Evolutionary conservation across 345 rosid species (phyloP).

Genomic region (Barbarea vulgaris): DNA sequence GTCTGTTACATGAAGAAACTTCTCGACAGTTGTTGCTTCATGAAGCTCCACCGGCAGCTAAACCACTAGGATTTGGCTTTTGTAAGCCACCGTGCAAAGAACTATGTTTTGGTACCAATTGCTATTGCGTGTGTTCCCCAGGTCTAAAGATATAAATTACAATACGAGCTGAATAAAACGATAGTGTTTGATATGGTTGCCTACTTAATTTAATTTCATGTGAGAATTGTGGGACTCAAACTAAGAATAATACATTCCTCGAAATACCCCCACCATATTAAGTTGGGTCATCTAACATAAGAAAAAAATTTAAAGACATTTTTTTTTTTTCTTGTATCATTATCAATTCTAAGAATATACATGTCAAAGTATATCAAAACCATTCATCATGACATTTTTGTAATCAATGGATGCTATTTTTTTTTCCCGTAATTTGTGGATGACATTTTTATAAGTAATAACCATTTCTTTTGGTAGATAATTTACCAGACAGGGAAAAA

Average conservation of each 20-base stretch:
- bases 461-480: background rate
- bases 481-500: too few species aligned
- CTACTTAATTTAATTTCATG: background rate
- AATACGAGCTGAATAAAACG: background rate
- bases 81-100: constrained; percentile 21
- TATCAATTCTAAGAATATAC: background rate
- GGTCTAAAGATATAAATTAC: background rate
- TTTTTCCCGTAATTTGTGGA: background rate
- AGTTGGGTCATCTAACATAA: background rate
- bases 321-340: too few species aligned
- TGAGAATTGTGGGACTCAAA: background rate
- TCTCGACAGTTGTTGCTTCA: background rate
- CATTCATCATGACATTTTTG: background rate
- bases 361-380: background rate
- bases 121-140: constrained; percentile 6
- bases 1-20: constrained; percentile 3
- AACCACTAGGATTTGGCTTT: background rate
- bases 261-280: background rate
- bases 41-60: background rate
- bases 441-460: background rate
- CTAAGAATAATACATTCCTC: background rate
- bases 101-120: constrained; percentile 11
- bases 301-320: background rate
- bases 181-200: background rate
- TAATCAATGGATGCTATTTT: background rate